Base-by-base conservation (phyloP, 176 grass and related monocot species). In the Echinochloa phyllopogon region DNA sequence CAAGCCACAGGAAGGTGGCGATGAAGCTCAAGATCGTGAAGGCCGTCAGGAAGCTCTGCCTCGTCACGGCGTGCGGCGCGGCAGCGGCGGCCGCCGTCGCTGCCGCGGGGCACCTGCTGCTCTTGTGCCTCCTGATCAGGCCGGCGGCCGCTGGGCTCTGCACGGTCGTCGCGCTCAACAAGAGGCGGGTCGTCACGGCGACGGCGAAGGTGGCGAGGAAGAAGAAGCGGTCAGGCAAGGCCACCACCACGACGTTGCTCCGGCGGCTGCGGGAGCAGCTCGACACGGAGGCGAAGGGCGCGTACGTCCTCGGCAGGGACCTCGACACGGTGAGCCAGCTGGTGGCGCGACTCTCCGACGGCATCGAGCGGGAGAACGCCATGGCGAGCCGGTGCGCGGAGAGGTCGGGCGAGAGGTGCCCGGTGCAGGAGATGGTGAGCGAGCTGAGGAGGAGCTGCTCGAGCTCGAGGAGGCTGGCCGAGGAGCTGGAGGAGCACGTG, bases 321-420 rank as follows among this genome's bases (percentile, higher is more conserved):
- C 69, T 91, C 10, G 89, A 91, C 48, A 91, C 82, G 51, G 82
- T 91, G 63, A 91, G 71, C 64, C 70, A 76, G 1, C 86, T 91
- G 0, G 76, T 87, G 2, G 77, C 49, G 55, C 69, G 76, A 43
- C 85, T 91, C 48, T 88, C 80, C 3, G 76, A 91, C 17, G 76
- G 65, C 38, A 83, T 91, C 3, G 82, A 91, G 55, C 37, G 82
- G 53, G 81, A 91, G 47, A 91, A 81, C 24, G 65, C 64, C 40
- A 91, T 88, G 85, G 86, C 55, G 29, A 82, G 41, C 47, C n/a
- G 57, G 23, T 91, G 89, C 71, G 21, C 36, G 27, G 64, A 77
- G 77, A 85, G 83, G 39, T 27, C 6, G 38, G 70, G 7, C 14
- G 85, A 47, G 1, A 77, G 77, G 63, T 71, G 68, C 25, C 48